Conservation (phyloP, 2,329 filamentous ascomycete genomes). For the Acephala macrosclerotiorum region DNA sequence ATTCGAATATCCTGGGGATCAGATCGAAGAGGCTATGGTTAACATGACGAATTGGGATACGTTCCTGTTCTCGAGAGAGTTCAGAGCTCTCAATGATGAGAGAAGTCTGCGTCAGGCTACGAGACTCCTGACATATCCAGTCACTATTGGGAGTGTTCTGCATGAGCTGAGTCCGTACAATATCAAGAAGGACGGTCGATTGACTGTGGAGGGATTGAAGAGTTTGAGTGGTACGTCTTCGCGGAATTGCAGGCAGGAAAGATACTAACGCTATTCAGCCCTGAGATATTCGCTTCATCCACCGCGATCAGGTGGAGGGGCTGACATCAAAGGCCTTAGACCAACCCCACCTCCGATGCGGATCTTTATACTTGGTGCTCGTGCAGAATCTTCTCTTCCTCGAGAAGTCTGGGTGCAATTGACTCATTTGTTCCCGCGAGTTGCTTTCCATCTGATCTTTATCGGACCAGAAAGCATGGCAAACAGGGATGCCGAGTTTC, state of each 20-base stretch:
- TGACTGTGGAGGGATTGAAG: conserved; percentile 90
- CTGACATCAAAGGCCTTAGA: conserved; percentile 78
- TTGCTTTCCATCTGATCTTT: conserved; percentile 90
- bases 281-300: conserved; percentile 94
- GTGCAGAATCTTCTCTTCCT: conserved; percentile 96
- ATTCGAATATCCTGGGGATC: conserved; percentile 87
- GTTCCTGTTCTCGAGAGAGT: conserved; percentile 90
- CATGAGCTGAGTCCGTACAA: conserved; percentile 95
- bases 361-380: conserved; percentile 91
- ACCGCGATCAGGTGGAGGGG: conserved; percentile 77
- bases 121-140: conserved; percentile 88
- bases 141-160: conserved; percentile 89
- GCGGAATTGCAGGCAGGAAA: neutral
- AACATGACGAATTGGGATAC: conserved; percentile 99
- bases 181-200: conserved; percentile 74
- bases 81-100: conserved; percentile 89
- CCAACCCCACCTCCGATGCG: conserved; percentile 88
- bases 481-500: conserved; percentile 92
- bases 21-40: conserved; percentile 90
- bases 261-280: conserved; percentile 57
- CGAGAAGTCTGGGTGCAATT: conserved; percentile 94
- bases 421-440: conserved; percentile 91
- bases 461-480: conserved; percentile 96
- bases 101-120: conserved; percentile 93
- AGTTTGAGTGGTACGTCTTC: conserved; percentile 81